Evolutionary conservation across 2,329 filamentous ascomycete genomes (phyloP).

Genomic region (Phoma sp.): DNA sequence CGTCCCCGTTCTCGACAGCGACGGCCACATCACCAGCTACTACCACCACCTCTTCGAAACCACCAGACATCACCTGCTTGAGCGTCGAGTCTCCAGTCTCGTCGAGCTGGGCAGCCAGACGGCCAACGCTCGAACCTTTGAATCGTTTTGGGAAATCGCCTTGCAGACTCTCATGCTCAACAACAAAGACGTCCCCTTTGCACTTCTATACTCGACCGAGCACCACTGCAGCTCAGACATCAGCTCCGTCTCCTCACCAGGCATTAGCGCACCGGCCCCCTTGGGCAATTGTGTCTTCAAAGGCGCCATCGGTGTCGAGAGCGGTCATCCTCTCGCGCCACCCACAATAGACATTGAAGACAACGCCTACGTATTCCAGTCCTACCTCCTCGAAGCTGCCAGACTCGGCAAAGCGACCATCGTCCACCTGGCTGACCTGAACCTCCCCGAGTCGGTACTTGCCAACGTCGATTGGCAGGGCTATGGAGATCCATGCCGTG

Average conservation of each 20-base stretch:
- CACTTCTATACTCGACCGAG: conserved; percentile 34
- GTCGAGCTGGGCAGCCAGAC: conserved; percentile 75
- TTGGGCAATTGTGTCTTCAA: conserved; percentile 29
- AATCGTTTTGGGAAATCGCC: conserved; percentile 73
- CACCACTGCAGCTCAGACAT: conserved; percentile 19
- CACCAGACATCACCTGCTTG: conserved; percentile 58
- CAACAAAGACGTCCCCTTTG: conserved; percentile 55
- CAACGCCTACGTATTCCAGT: conserved; percentile 28
- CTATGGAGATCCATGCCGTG: conserved; percentile 45
- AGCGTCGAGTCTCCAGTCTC: conserved; percentile 50
- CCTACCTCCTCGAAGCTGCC: conserved; percentile 35
- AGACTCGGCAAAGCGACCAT: conserved; percentile 36
- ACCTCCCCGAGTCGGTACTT: conserved; percentile 34
- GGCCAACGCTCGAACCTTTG: conserved; percentile 69
- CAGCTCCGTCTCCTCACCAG: conserved; percentile 24
- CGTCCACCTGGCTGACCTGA: conserved; percentile 38
- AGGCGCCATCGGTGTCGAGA: conserved; percentile 32
- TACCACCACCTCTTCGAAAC: conserved; percentile 82
- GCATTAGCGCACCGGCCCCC: conserved; percentile 7
- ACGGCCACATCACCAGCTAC: conserved; percentile 72
- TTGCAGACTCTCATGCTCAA: conserved; percentile 72
- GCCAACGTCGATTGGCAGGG: conserved; percentile 41
- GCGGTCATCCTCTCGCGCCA: conserved; percentile 36
- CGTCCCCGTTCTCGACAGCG: conserved; percentile 72
- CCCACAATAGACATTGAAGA: conserved; percentile 30